phyloP scores from a whole-genome alignment of 1,284 basidiomycete species.

The Leccinum pallidistipes region DNA sequence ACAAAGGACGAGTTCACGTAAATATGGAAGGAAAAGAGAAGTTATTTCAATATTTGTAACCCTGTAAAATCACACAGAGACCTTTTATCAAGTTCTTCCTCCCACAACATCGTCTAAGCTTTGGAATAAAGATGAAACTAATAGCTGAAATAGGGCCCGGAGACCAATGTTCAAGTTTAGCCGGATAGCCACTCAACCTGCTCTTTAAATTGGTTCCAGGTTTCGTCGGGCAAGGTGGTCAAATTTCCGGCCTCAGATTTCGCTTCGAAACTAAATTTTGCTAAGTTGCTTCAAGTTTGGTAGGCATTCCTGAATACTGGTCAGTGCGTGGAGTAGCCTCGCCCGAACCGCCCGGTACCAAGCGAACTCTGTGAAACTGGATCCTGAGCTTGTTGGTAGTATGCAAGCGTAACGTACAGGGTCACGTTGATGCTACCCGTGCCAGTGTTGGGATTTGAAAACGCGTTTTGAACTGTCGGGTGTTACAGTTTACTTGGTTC shows the following conservation, averaged over 20 bases:
- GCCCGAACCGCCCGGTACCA: neutral
- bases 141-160: neutral
- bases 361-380: neutral
- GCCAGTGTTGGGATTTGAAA: neutral
- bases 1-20: slow-evolving; percentile 21
- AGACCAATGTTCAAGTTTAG: neutral
- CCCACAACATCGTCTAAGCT: neutral
- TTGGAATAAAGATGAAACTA: neutral
- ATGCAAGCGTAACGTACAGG: neutral
- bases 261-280: neutral
- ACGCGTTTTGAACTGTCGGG: neutral
- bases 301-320: neutral
- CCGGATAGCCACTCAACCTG: neutral
- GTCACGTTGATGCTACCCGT: neutral
- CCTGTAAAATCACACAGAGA: neutral
- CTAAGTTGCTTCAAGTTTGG: neutral
- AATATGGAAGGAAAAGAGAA: neutral
- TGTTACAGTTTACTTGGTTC: neutral
- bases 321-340: neutral
- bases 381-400: neutral
- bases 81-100: neutral
- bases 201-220: neutral
- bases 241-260: neutral
- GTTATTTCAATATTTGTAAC: neutral
- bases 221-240: neutral